Evolutionary conservation across 2,329 filamentous ascomycete genomes (phyloP), one percentile per base, ranked within the genome.

Genomic region (Aureobasidium sp.): DNA sequence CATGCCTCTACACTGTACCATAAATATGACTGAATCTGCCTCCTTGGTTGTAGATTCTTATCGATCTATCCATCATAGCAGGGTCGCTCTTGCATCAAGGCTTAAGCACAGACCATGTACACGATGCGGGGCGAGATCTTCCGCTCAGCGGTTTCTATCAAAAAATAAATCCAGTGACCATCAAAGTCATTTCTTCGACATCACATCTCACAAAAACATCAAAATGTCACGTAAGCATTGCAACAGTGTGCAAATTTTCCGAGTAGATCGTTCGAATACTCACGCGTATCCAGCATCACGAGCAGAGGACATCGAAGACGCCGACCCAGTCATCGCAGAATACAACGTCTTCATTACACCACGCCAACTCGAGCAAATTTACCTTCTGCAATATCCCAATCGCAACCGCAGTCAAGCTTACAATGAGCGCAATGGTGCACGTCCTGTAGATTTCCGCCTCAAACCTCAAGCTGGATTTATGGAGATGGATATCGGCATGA

Each of bases 321-420:
- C 79, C 63, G 79, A 81, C 64, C 77, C 78, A 4, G 77, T 81
- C 65, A 74, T 78, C 15, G 76, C 77, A 36, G 77, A 79, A 68
- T 97, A 96, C 82, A 84, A 90, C 71, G 85, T 97, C 74, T 93
- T 88, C 77, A 86, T 96, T 71, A 96, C 92, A 68, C 88, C 90
- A 26, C 82, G 87, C 67, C 84, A 91, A 64, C 61, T 70, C 60
- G 73, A 77, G 63, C 73, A 78, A 67, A 73, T 80, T 50, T 87
- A 93, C 69, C 84, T 97, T 66, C 84, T 99, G 50, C 92, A 97
- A 78, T 95, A 96, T 74, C 88, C 92, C 29, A 92, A 92, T 76
- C 88, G 90, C 65, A 80, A 81, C 42, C 79, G 84, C 63, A 79
- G 83, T 44, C 82, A 87, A 65, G 80, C 84, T 6, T 88, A 89